phyloP scores from a whole-genome alignment of 192 early-diverging fungal genomes.

The Coemansia guatemalensis region DNA sequence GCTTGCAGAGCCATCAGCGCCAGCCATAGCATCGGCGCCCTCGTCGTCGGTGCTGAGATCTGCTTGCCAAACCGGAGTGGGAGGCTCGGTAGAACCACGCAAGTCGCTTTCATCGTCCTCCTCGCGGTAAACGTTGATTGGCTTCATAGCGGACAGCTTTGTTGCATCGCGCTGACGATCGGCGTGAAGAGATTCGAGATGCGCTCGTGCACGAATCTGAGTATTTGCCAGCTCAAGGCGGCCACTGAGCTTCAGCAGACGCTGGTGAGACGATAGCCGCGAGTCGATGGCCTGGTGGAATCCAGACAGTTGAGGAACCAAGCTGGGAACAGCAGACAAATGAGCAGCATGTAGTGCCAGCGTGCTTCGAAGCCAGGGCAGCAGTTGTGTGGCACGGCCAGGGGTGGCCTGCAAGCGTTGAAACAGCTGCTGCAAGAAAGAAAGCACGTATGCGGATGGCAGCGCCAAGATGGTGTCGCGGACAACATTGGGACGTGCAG shows the following conservation, averaged over 20 bases:
- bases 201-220: constrained; percentile 37
- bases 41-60: constrained; percentile 41
- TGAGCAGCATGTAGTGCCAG: constrained; percentile 44
- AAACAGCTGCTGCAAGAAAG: constrained; percentile 51
- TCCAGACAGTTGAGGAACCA: constrained; percentile 42
- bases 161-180: constrained; percentile 13
- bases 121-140: constrained; percentile 39
- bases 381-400: constrained; percentile 24
- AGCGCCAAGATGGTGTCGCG: constrained; percentile 41
- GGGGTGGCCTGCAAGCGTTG: constrained; percentile 36
- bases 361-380: constrained; percentile 41
- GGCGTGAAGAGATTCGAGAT: constrained; percentile 18
- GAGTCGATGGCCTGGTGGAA: constrained; percentile 45
- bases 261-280: constrained; percentile 30
- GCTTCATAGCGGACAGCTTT: constrained; percentile 22
- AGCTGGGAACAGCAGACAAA: constrained; percentile 33
- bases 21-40: constrained; percentile 8
- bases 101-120: constrained; percentile 15
- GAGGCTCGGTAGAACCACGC: constrained; percentile 13
- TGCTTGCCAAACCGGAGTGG: constrained; percentile 46
- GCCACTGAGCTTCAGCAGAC: constrained; percentile 34
- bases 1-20: neutral
- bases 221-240: constrained; percentile 42
- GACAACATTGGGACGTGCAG: constrained; percentile 28
- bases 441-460: constrained; percentile 39